Conservation (phyloP, 169 alveolate genomes). For the Plasmodium falciparum region DNA sequence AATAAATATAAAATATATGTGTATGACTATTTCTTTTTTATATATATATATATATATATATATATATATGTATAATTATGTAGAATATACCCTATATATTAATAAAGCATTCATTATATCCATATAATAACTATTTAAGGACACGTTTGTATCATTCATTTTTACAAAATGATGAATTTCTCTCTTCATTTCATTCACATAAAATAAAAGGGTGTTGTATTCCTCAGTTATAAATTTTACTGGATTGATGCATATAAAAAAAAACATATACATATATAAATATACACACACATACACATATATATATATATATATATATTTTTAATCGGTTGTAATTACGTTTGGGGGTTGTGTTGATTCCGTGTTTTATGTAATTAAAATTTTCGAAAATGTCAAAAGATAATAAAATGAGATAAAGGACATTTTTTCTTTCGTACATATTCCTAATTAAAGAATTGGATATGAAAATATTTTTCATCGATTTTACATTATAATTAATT, state of each 20-base stretch:
- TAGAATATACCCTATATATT: slow-evolving; percentile 13
- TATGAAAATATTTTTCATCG: slow-evolving; percentile 20
- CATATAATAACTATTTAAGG: not conserved
- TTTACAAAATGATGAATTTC: slow-evolving; percentile 22
- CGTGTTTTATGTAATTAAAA: slow-evolving; percentile 16
- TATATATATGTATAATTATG: not conserved
- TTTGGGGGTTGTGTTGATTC: slow-evolving; percentile 35
- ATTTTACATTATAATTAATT: slow-evolving; percentile 10
- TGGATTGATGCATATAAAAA: not conserved
- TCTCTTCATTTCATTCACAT: slow-evolving; percentile 25
- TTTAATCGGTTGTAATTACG: slow-evolving; percentile 14
- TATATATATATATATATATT: not conserved
- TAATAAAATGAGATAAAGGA: not conserved
- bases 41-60: not conserved
- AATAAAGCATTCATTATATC: slow-evolving; percentile 9
- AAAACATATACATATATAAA: not conserved
- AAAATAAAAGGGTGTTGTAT: slow-evolving; percentile 28
- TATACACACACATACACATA: not conserved
- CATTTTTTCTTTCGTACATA: slow-evolving; percentile 6
- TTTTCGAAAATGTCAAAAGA: slow-evolving; percentile 19
- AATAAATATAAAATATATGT: not conserved
- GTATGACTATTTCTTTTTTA: not conserved
- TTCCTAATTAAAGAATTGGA: slow-evolving; percentile 18
- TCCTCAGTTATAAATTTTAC: slow-evolving; percentile 58
- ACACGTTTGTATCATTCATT: not conserved